Base-by-base conservation (phyloP, 345 rosid species). In the Euclidium syriacum region DNA sequence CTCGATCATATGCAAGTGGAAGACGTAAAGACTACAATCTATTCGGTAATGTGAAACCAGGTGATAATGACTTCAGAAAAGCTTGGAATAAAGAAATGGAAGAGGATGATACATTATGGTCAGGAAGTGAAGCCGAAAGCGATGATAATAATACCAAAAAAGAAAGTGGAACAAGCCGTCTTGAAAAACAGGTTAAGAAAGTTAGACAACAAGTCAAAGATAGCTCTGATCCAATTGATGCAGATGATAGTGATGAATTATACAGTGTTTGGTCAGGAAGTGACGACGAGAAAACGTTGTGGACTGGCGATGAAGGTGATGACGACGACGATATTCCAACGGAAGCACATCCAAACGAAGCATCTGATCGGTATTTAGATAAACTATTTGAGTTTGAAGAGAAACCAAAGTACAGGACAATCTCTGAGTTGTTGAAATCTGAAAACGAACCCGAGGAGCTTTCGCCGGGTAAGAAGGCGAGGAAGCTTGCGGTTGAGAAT, bases 301-400 rank as follows among this genome's bases (percentile, higher is more conserved):
- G 97, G 96, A 92, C 95, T 0, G 97, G 98, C 7, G 83, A 84
- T 18, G 97, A 92, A 78, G 86, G 84, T 0, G 98, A 92, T 12
- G 86, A 84, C 2, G 94, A 87, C 0, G 77, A 82, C 10, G 95
- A 87, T 66, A 76, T 87, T 54, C 98, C 97, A 11, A 82, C 85
- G 6, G 98, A 89, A 46, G 76, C 98, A 20, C 76, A 74, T 61
- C 90, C 95, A 1, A 87, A 84, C 62, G 90, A 83, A 67, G 67
- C 79, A 43, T 89, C 95, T 53, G 98, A 92, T 62, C 85, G 79
- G 30, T 80, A 92, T 19, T 41, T 89, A 3, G 96, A 92, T 70
- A 84, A 83, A 47, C 15, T 92, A 73, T 92, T 92, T 46, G 97
- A 89, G 82, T 92, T 89, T 38, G 96, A 89, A 46, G 98, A 87